phyloP scores from a whole-genome alignment of 441 rosid species.

The Biscutella laevigata region DNA sequence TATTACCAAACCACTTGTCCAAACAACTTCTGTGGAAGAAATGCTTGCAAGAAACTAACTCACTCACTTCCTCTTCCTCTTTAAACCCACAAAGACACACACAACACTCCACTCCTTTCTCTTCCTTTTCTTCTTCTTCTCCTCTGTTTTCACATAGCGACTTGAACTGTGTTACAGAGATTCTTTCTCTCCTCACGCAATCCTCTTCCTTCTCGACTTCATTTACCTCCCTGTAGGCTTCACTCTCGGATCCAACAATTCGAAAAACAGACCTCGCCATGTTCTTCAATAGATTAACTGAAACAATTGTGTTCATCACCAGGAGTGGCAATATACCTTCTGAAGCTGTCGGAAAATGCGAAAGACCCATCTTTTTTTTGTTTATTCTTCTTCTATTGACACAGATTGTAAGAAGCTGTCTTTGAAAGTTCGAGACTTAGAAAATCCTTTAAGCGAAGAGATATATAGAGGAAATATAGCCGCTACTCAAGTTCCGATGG shows the following conservation, averaged over 20 bases:
- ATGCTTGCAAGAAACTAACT: constrained; percentile 70
- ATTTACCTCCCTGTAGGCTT: constrained; percentile 12
- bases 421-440: background rate
- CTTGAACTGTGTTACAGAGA: constrained; percentile 54
- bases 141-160: constrained; percentile 26
- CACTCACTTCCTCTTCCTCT: constrained; percentile 76
- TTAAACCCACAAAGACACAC: constrained; percentile 71
- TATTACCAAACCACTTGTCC: constrained; percentile 63
- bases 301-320: constrained; percentile 59
- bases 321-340: constrained; percentile 67
- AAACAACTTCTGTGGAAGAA: constrained; percentile 68
- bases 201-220: constrained; percentile 29
- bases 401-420: background rate
- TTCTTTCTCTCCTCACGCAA: constrained; percentile 27
- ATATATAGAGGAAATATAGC: background rate
- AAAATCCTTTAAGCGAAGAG: background rate
- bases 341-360: constrained; percentile 47
- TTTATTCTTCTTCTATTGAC: background rate
- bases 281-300: constrained; percentile 56
- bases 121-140: background rate
- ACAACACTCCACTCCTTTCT: constrained; percentile 44
- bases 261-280: constrained; percentile 46
- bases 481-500: constrained; percentile 18
- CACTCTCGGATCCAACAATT: constrained; percentile 22
- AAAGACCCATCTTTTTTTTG: constrained; percentile 52